Evolutionary conservation across 129 eudicot genomes (phyloP), one percentile per base, ranked within the genome.

Genomic region (Deinandra increscens): DNA sequence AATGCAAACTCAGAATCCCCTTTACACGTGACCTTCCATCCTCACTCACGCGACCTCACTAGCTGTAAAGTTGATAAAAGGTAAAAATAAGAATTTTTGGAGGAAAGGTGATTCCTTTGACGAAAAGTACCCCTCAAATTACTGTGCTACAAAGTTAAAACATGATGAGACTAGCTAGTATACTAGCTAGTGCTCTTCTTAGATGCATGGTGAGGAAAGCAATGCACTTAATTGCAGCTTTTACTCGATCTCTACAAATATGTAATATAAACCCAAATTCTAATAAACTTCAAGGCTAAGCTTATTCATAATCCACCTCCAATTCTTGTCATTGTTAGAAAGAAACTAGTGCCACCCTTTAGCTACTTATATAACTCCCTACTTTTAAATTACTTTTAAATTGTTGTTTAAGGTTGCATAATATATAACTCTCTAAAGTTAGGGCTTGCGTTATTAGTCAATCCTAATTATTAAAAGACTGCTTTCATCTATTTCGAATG

Each of bases 21-120:
- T 69, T 76, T 76, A 76, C 81, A 76, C 81, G 81, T 76, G 76
- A 69, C 81, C 81, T 77, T 77, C 66, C 70, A 53, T 77, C 69
- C 81, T 31, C 56, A 23, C 76, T 77, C 81, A 77, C 75, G 70
- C 75, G 75, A 77, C 76, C 76, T 69, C 71, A 39, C 75, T 26
- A 26, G 31, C 31, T 77, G 81, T 77, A 77, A 77, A 69, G 81
- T 61, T 70, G 64, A 49, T 12, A 43, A 74, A 36, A 76, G 75
- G 75, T 59, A 60, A 76, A 76, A 68, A 68, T 60, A 38, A 76
- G 72, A 74, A 50, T 33, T 74, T 65, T 51, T 51, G 55, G 60
- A 67, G 55, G 65, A 69, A 77, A 77, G 81, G 76, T 69, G 75
- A 77, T 77, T 77, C 81, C 76, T 61, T 76, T 77, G 81, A 77